Conservation (phyloP, 108 stramenopile species). For the Parietichytrium sp. region DNA sequence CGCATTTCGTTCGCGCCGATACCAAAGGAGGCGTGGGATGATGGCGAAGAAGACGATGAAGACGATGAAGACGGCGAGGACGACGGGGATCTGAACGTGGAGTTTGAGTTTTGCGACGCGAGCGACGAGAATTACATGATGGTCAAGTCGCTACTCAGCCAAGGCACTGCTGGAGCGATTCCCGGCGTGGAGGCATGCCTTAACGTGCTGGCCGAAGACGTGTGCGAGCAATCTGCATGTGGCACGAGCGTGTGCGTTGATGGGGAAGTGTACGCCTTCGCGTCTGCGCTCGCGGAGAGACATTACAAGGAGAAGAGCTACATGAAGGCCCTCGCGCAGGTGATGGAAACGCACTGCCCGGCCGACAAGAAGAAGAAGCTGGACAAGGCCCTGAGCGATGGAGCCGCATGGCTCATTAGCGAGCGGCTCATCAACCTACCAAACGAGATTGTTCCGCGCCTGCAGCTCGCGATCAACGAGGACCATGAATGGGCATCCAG, state of each 20-base stretch:
- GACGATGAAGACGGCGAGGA: not conserved
- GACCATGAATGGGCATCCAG: constrained; percentile 36
- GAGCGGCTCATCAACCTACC: constrained; percentile 46
- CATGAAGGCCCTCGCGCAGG: not conserved
- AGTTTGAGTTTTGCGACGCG: constrained; percentile 17
- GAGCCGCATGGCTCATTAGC: not conserved
- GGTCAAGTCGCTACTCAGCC: not conserved
- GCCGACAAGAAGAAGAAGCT: not conserved
- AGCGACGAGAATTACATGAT: constrained; percentile 8
- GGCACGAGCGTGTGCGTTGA: constrained; percentile 35
- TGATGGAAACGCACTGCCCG: not conserved
- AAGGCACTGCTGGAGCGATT: not conserved
- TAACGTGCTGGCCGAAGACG: not conserved
- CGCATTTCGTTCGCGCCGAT: too few species aligned
- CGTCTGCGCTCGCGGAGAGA: not conserved
- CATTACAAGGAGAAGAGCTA: not conserved
- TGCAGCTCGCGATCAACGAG: not conserved
- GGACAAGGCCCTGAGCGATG: not conserved
- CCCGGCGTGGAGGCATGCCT: not conserved
- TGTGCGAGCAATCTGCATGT: constrained; percentile 13
- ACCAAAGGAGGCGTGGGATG: too few species aligned
- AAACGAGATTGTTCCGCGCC: constrained; percentile 1
- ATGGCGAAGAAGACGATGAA: not conserved
- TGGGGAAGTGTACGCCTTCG: constrained; percentile 36
- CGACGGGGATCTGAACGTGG: not conserved